Base-by-base conservation (phyloP, 2,329 filamentous ascomycete species). In the Colletotrichum brevisporum region DNA sequence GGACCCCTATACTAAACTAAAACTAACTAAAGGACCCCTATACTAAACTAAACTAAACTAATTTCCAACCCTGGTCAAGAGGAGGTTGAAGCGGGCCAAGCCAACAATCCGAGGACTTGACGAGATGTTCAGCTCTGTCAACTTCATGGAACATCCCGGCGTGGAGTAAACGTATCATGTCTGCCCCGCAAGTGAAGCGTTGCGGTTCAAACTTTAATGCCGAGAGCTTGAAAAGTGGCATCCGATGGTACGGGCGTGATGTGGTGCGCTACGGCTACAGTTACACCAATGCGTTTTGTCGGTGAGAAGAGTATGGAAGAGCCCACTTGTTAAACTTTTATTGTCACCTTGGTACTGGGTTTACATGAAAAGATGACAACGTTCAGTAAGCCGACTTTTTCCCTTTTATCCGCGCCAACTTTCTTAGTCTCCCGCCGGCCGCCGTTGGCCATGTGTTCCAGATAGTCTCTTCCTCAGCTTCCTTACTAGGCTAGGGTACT, bases 161-260 rank as follows among this genome's bases (percentile, higher is more conserved):
- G 31, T 9, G 45, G 13, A 41, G 55, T 39, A 64, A 48, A 50
- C 27, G 65, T 64, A 56, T 45, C 57, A 67, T 51, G 8, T 53
- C 43, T 26, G 48, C 16, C 9, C 48, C 26, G 36, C 39, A 31
- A 41, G 41, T 21, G 48, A 31, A 41, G 27, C 31, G 48, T 54
- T 58, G 60, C 60, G 48, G n/a, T 45, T 53, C 21, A 68, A 59
- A 64, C 27, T 50, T 26, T 64, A 36, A 13, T 41, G 53, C 18
- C 21, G 10, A 26, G 39, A 56, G 58, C 57, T 55, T 66, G 45
- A 36, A 51, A 52, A 63, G 58, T 63, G 43, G 51, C 36, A 15
- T 58, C 31, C 31, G 31, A 9, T 10, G 9, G 8, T 2, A 10
- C 27, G 6, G 27, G 13, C 4, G 6, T 12, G 18, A 51, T 8